A percentile compares a stretch with the other conserved stretches of the same genome.
phyloP scores from a whole-genome alignment of 768 basidiomycete species.

The Pleurotus sapidus region DNA sequence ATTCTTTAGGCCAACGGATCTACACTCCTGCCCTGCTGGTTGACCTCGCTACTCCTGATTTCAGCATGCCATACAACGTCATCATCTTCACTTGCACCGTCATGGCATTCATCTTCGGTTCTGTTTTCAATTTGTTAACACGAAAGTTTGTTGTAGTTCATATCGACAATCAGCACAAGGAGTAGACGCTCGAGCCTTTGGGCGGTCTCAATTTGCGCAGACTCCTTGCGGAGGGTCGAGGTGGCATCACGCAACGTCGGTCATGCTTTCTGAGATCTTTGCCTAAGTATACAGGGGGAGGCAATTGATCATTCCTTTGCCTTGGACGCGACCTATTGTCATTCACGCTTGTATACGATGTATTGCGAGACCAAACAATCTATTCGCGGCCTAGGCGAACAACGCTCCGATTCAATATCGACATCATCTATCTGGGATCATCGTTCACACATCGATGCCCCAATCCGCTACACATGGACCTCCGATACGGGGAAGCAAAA shows the following conservation, averaged over 20 bases:
- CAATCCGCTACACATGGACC: background rate
- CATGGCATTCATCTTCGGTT: slow-evolving; percentile 91
- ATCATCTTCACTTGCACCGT: slow-evolving; percentile 95
- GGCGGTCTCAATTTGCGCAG: no score
- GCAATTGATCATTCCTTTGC: background rate
- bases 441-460: background rate
- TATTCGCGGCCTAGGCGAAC: no score
- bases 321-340: background rate
- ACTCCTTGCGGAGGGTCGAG: no score
- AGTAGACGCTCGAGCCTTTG: background rate
- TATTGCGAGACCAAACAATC: background rate
- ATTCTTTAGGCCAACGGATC: slow-evolving; percentile 36
- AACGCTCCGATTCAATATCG: background rate
- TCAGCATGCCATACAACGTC: slow-evolving; percentile 99
- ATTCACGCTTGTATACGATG: background rate
- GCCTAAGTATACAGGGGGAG: background rate
- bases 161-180: slow-evolving; percentile 16
- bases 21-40: slow-evolving; percentile 83
- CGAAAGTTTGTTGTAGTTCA: slow-evolving; percentile 68
- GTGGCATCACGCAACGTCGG: no score
- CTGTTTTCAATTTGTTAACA: slow-evolving; percentile 83
- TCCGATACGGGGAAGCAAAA: background rate
- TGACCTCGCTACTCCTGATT: slow-evolving; percentile 97
- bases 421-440: background rate
- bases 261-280: no score